These are phyloP conservation scores for Mucor lusitanicus DNA, from an alignment of 371 early-diverging fungal genomes.

Conservation along the genomic window DNA sequence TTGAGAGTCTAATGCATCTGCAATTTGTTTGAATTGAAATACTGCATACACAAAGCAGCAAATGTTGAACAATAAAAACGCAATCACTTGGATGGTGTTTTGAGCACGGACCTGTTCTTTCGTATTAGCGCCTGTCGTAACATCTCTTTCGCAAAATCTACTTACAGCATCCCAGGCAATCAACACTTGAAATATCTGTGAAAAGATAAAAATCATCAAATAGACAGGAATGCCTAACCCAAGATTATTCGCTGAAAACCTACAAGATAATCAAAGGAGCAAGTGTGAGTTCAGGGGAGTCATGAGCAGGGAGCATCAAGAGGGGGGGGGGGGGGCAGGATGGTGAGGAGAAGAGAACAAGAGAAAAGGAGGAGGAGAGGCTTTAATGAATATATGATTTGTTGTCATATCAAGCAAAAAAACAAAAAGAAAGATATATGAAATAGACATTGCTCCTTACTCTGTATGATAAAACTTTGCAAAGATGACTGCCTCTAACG, in stretches of 20 bases:
- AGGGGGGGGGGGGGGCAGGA: background rate
- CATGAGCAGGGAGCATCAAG: background rate
- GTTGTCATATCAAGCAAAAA: background rate
- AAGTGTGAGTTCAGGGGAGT: background rate
- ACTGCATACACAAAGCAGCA: slow-evolving; percentile 79
- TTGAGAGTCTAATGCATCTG: slow-evolving; percentile 31
- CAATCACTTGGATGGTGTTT: slow-evolving; percentile 90
- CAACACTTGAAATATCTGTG: slow-evolving; percentile 73
- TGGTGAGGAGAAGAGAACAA: background rate
- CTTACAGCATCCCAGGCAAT: slow-evolving; percentile 80
- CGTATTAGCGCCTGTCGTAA: background rate
- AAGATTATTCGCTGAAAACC: slow-evolving; percentile 23
- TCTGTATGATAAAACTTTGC: slow-evolving; percentile 50
- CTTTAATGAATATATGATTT: background rate
- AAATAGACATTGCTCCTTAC: slow-evolving; percentile 12
- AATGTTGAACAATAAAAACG: slow-evolving; percentile 78
- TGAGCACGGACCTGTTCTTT: slow-evolving; percentile 65
- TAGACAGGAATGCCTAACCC: slow-evolving; percentile 70
- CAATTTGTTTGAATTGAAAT: slow-evolving; percentile 64
- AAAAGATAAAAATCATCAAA: slow-evolving; percentile 74
- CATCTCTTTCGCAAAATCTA: background rate
- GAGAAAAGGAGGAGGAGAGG: background rate
- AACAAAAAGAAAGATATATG: background rate
- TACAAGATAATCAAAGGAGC: slow-evolving; percentile 4
- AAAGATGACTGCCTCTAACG: slow-evolving; percentile 66